Evolutionary conservation across 148 eudicot species (phyloP).

Genomic region (Bassia scoparia): DNA sequence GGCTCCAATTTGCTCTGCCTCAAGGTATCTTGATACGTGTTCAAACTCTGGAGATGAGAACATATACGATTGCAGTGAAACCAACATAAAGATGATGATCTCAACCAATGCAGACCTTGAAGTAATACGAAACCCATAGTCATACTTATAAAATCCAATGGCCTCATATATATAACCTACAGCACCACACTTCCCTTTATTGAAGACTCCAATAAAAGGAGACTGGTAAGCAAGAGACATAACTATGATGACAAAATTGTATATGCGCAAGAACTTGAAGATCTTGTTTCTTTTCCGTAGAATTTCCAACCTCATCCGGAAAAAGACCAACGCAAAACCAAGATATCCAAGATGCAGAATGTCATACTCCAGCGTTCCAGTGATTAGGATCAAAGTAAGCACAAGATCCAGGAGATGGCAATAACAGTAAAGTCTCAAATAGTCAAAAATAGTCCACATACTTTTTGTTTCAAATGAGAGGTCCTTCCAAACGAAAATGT

Average conservation of each 20-base stretch:
- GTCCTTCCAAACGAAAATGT: conserved; percentile 94
- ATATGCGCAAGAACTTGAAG: conserved; percentile 85
- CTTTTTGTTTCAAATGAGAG: conserved; percentile 96
- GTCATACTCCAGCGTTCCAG: conserved; percentile 99
- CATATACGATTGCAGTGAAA: conserved; percentile 93
- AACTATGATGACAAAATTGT: conserved; percentile 84
- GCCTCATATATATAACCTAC: conserved; percentile 78
- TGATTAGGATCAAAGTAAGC: conserved; percentile 76
- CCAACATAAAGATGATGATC: conserved; percentile 79
- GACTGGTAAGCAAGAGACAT: conserved; percentile 97
- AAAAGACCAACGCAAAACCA: conserved; percentile 89
- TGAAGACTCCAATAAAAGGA: conserved; percentile 83
- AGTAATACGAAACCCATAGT: conserved; percentile 91
- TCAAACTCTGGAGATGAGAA: conserved; percentile 89
- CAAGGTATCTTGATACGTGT: conserved; percentile 91
- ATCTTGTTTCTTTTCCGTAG: conserved; percentile 85
- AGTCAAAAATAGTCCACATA: conserved; percentile 98
- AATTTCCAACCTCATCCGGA: conserved; percentile 83
- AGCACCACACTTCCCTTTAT: conserved; percentile 77
- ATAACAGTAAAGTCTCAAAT: conserved; percentile 92
- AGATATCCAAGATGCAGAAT: conserved; percentile 96
- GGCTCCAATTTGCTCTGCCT: conserved; percentile 99
- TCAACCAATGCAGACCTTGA: conserved; percentile 97
- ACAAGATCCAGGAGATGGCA: conserved; percentile 97
- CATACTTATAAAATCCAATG: conserved; percentile 94